A percentile compares a stretch with the other conserved stretches of the same genome.
Evolutionary conservation across 371 early-diverging fungal genomes (phyloP).

Genomic region (Rhizopus delemar): DNA sequence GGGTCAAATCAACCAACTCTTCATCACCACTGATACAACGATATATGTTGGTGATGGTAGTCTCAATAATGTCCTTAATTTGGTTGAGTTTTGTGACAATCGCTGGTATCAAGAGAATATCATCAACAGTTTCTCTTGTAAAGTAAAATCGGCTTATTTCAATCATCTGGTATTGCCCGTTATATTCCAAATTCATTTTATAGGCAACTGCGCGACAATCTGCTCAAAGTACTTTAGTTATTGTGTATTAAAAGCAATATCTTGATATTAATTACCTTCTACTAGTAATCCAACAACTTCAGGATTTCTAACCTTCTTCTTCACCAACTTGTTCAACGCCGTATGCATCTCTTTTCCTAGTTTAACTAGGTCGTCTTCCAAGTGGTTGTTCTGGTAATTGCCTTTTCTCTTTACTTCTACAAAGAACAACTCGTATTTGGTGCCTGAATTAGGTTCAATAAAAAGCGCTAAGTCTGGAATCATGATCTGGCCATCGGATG

Average conservation of each 20-base stretch:
- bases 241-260: constrained; percentile 10
- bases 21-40: constrained; percentile 3
- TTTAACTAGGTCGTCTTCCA: constrained; percentile 19
- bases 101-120: constrained; percentile 8
- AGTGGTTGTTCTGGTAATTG: constrained; percentile 14
- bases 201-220: background rate
- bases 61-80: constrained; percentile 1
- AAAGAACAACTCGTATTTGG: constrained; percentile 21
- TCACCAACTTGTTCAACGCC: constrained; percentile 22
- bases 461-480: constrained; percentile 22
- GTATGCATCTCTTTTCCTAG: constrained; percentile 22
- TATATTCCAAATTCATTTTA: constrained; percentile 7
- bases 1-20: constrained; percentile 4
- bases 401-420: constrained; percentile 26
- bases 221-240: constrained; percentile 4
- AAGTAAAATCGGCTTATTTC: constrained; percentile 1
- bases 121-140: constrained; percentile 1
- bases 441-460: constrained; percentile 15
- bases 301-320: constrained; percentile 17
- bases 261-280: constrained; percentile 14
- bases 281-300: constrained; percentile 22
- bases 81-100: constrained; percentile 5
- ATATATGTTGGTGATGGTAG: background rate
- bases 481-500: constrained; percentile 13
- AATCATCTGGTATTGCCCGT: constrained; percentile 10